Conservation (phyloP, 805 yeast genomes). For the Blastobotrys parvus region DNA sequence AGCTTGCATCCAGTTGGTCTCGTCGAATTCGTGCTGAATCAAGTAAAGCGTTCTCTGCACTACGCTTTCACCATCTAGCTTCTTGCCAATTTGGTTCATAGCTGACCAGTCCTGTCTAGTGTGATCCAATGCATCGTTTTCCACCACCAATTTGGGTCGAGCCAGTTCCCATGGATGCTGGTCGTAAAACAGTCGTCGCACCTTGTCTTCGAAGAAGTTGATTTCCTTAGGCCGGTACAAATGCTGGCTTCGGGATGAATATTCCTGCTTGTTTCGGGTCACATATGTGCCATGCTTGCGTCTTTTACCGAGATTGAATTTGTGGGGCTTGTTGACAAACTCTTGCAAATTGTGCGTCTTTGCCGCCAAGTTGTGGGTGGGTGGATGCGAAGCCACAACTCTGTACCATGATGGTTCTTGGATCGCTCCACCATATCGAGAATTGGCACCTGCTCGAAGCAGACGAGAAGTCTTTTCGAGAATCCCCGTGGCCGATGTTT, state of each 20-base stretch:
- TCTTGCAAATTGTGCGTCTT: constrained; percentile 27
- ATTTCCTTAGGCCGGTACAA: constrained; percentile 48
- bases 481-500: constrained; percentile 66
- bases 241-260: constrained; percentile 26
- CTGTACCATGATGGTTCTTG: constrained; percentile 84
- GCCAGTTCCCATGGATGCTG: constrained; percentile 99
- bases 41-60: constrained; percentile 65
- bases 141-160: constrained; percentile 76
- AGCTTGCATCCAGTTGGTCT: constrained; percentile 40
- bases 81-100: constrained; percentile 62
- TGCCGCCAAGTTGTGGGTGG: constrained; percentile 52
- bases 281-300: constrained; percentile 28
- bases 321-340: constrained; percentile 19
- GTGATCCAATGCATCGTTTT: constrained; percentile 56
- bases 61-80: constrained; percentile 83
- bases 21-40: constrained; percentile 24
- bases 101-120: constrained; percentile 62
- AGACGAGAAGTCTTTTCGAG: constrained; percentile 75
- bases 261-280: constrained; percentile 40
- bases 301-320: constrained; percentile 17
- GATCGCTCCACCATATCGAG: constrained; percentile 28
- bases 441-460: constrained; percentile 52
- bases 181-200: constrained; percentile 72
- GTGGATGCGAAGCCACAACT: constrained; percentile 78
- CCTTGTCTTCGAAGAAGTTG: constrained; percentile 63